Evolutionary conservation across 2,329 filamentous ascomycete species (phyloP).

Genomic region (Zymoseptoria passerinii): DNA sequence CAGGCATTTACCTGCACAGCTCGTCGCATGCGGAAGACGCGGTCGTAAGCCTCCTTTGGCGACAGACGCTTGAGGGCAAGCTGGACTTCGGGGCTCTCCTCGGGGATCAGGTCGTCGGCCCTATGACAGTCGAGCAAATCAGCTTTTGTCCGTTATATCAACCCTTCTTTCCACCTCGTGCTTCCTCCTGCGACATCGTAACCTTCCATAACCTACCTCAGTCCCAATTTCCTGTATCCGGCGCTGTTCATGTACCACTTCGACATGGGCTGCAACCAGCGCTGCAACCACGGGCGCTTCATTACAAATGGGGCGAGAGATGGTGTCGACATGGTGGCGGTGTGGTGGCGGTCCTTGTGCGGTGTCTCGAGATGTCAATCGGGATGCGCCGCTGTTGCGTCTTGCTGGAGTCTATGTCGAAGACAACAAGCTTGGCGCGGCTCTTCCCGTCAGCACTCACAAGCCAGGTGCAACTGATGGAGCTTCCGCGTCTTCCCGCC

Average conservation of each 20-base stretch:
- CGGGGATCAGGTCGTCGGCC: slow-evolving; percentile 87
- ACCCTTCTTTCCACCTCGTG: neutral
- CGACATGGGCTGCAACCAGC: slow-evolving; percentile 70
- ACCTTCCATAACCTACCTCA: slow-evolving; percentile 55
- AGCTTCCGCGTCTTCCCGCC: neutral
- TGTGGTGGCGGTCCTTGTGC: slow-evolving; percentile 6
- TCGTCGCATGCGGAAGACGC: slow-evolving; percentile 92
- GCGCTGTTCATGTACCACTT: slow-evolving; percentile 83
- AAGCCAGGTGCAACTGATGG: too few species aligned
- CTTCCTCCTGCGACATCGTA: neutral
- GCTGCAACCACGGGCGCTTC: slow-evolving; percentile 78
- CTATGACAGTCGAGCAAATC: slow-evolving; percentile 41
- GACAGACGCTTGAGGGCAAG: slow-evolving; percentile 83
- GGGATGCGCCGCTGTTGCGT: slow-evolving; percentile 7
- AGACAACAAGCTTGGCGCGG: neutral
- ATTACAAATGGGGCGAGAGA: slow-evolving; percentile 67
- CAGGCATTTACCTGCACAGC: slow-evolving; percentile 65
- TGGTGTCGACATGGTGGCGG: slow-evolving; percentile 56
- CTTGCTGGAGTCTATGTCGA: neutral
- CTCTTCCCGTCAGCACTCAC: neutral
- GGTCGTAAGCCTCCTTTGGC: slow-evolving; percentile 87
- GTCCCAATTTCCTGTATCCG: slow-evolving; percentile 86
- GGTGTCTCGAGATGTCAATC: slow-evolving; percentile 10
- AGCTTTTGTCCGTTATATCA: slow-evolving; percentile 3
- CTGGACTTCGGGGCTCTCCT: slow-evolving; percentile 82